Base-by-base conservation (phyloP, 129 eudicot species). In the Chrysanthemum lavandulifolium region DNA sequence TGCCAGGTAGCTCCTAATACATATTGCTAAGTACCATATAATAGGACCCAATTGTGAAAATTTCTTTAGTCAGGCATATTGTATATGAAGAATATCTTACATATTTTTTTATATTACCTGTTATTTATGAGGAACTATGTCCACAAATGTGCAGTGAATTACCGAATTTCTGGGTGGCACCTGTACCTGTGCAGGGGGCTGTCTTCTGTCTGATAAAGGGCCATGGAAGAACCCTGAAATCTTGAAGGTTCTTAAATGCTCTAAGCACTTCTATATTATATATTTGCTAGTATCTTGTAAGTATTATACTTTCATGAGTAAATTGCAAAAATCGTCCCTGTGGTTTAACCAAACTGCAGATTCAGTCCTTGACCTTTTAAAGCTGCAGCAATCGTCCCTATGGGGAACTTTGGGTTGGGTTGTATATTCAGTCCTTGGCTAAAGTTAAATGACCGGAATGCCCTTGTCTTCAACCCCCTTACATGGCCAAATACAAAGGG, bases 211-310 rank as follows among this genome's bases (percentile, higher is more conserved):
- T 71, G 98, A 92, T 62, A 92, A 89, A 83, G 98, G 98, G 56
- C 98, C 98, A 21, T 92, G 98, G 98, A 87, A 87, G 77, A 84
- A 89, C 74, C 96, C 96, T 40, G 96, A 87, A 51, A 87, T 88
- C 54, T 61, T 91, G 78, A 88, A 84, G 97, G 95, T 86, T 80
- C 74, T 80, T 45, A 45, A 18, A 27, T 48, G 27, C 63, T 59
- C 21, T 49, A 68, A 68, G 16, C 69, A 47, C 62, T 31, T 12
- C 14, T 33, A 53, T 23, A 7, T 33, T 16, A 33, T 23, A 16
- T 23, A 16, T 29, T 50, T 55, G 40, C n/a, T 45, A 23, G 25
- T 23, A 40, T 74, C 16, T 71, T 71, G 13, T 23, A 23, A 23
- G 25, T 71, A 33, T 61, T 13, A 54, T 51, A 15, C 4, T 15